Evolutionary conservation across 805 yeast species (phyloP).

Genomic region (Pichia insulana): DNA sequence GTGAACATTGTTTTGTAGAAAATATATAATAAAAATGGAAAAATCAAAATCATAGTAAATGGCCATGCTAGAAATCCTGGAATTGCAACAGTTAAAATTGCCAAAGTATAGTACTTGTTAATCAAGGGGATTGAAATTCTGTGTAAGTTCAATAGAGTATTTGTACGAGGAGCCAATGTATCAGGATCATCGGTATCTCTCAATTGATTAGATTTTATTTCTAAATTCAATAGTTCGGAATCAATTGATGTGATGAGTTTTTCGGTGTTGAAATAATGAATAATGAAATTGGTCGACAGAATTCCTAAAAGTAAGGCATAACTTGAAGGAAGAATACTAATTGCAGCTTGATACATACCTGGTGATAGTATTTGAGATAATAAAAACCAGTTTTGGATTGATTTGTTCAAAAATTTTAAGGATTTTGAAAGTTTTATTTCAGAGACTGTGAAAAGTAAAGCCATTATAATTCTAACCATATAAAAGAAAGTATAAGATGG

Average conservation of each 20-base stretch:
- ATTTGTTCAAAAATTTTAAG: slow-evolving; percentile 28
- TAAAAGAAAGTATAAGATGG: slow-evolving; percentile 37
- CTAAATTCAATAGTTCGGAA: slow-evolving; percentile 13
- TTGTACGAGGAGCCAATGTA: slow-evolving; percentile 12
- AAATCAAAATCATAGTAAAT: slow-evolving; percentile 55
- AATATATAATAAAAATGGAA: slow-evolving; percentile 46
- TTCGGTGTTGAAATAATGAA: slow-evolving; percentile 27
- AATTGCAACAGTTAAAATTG: slow-evolving; percentile 39
- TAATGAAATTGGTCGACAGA: slow-evolving; percentile 34
- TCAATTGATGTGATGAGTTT: slow-evolving; percentile 14
- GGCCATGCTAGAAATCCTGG: slow-evolving; percentile 93
- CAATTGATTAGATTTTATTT: slow-evolving; percentile 8
- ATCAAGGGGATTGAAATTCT: slow-evolving; percentile 12
- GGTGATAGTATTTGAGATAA: slow-evolving; percentile 56
- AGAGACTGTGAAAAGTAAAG: slow-evolving; percentile 32
- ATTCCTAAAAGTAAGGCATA: slow-evolving; percentile 54
- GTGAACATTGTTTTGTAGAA: slow-evolving; percentile 8
- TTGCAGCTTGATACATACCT: slow-evolving; percentile 85
- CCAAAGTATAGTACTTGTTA: slow-evolving; percentile 21
- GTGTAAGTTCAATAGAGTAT: slow-evolving; percentile 9
- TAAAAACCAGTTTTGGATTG: slow-evolving; percentile 51
- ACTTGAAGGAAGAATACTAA: slow-evolving; percentile 77
- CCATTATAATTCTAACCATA: slow-evolving; percentile 38
- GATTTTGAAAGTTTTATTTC: slow-evolving; percentile 47
- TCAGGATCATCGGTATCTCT: slow-evolving; percentile 12